phyloP scores from a whole-genome alignment of 2,329 filamentous ascomycete genomes.

The Colletotrichum horii region DNA sequence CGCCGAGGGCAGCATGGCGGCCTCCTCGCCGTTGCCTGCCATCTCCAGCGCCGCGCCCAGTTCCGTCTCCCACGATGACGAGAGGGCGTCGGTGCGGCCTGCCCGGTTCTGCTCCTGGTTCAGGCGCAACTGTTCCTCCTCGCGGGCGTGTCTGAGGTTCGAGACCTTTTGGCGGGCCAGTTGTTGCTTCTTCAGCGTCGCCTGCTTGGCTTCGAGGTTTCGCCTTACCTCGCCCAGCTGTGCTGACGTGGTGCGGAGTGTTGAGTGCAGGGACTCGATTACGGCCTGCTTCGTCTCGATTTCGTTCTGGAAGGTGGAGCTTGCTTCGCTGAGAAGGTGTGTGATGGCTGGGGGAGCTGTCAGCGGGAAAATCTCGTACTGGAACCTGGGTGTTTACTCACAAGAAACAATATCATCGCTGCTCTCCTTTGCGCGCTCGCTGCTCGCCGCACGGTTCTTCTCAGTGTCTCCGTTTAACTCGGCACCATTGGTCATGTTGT shows the following conservation, averaged over 20 bases:
- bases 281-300: constrained; percentile 83
- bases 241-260: constrained; percentile 80
- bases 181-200: constrained; percentile 67
- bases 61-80: constrained; percentile 61
- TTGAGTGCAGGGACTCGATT: constrained; percentile 81
- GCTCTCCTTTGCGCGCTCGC: constrained; percentile 69
- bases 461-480: constrained; percentile 46
- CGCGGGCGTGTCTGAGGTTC: constrained; percentile 77
- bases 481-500: background rate
- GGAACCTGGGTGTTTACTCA: constrained; percentile 51
- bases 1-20: constrained; percentile 59
- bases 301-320: constrained; percentile 79
- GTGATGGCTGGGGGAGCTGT: constrained; percentile 68
- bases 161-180: constrained; percentile 73
- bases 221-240: constrained; percentile 80
- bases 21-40: constrained; percentile 39
- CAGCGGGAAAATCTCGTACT: background rate
- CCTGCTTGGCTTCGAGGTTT: constrained; percentile 72
- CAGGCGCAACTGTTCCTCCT: constrained; percentile 67
- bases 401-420: constrained; percentile 81
- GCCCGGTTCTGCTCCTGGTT: constrained; percentile 44
- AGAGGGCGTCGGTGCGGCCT: constrained; percentile 48
- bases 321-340: constrained; percentile 79
- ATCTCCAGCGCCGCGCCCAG: constrained; percentile 49
- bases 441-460: constrained; percentile 50